These are phyloP conservation scores for Alopecurus myosuroides DNA, from an alignment of 176 grass and related monocot species.

Conservation along the genomic window DNA sequence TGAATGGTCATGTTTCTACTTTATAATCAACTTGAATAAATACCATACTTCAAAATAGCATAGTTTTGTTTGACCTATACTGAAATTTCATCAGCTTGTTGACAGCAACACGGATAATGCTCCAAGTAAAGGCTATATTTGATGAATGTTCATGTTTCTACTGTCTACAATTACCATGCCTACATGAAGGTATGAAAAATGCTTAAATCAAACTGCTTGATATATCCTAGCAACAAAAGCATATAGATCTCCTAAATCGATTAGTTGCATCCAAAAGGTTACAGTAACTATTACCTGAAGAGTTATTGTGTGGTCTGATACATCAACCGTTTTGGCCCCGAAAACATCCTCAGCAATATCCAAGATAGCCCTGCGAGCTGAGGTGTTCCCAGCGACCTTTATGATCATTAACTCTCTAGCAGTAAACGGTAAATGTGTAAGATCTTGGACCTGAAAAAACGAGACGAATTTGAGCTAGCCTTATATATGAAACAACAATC, in stretches of 20 bases:
- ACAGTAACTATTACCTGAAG: constrained; percentile 42
- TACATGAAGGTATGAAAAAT: neutral
- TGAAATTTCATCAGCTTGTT: neutral
- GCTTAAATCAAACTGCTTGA: neutral
- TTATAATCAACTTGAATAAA: constrained; percentile 4
- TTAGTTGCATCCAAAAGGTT: neutral
- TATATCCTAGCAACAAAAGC: neutral
- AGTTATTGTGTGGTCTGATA: constrained; percentile 79
- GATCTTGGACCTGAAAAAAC: constrained; percentile 52
- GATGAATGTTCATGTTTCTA: neutral
- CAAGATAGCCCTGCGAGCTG: constrained; percentile 56
- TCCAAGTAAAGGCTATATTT: neutral
- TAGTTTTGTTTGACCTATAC: neutral
- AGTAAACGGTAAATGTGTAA: constrained; percentile 62
- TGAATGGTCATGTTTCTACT: neutral
- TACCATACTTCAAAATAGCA: neutral
- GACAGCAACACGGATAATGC: neutral
- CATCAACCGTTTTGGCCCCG: constrained; percentile 59
- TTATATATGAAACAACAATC: neutral
- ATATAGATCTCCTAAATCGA: neutral
- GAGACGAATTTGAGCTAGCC: neutral
- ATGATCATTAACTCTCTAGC: constrained; percentile 79
- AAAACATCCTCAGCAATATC: constrained; percentile 71
- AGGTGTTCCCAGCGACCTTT: constrained; percentile 64
- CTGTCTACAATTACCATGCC: neutral